Evolutionary conservation across 805 yeast genomes (phyloP).

Genomic region (Hermanozyma aechmeae): DNA sequence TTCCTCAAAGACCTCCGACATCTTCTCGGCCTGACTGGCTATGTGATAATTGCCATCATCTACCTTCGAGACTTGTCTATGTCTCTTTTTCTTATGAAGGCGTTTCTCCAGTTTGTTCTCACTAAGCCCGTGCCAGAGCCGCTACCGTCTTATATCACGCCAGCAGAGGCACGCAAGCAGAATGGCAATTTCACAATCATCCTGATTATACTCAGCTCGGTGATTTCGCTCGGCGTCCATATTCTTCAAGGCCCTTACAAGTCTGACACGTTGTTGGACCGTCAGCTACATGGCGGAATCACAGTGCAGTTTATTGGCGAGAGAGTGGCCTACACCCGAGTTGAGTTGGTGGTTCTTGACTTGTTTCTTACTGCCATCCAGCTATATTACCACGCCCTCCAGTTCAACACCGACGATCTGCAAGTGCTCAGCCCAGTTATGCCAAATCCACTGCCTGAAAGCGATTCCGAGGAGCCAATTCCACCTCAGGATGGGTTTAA

Average conservation of each 20-base stretch:
- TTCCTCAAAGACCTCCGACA: slow-evolving; percentile 27
- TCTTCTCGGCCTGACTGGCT: slow-evolving; percentile 25
- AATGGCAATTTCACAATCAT: slow-evolving; percentile 18
- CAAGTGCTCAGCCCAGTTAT: slow-evolving; percentile 12
- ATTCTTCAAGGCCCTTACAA: slow-evolving; percentile 17
- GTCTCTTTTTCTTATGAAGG: slow-evolving; percentile 17
- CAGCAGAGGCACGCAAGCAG: slow-evolving; percentile 20
- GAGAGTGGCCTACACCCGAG: slow-evolving; percentile 15
- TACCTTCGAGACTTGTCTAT: slow-evolving; percentile 36
- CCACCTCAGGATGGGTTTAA: slow-evolving; percentile 27
- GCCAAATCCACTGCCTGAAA: slow-evolving; percentile 3
- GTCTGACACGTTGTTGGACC: slow-evolving; percentile 8
- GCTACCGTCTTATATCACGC: slow-evolving; percentile 3
- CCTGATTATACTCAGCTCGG: slow-evolving; percentile 15
- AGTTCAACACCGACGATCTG: slow-evolving; percentile 23
- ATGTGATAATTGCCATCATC: slow-evolving; percentile 22
- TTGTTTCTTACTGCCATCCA: slow-evolving; percentile 17
- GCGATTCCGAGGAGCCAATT: slow-evolving; percentile 9
- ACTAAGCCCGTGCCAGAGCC: slow-evolving; percentile 20
- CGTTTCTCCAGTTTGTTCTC: slow-evolving; percentile 18
- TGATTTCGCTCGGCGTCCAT: slow-evolving; percentile 17
- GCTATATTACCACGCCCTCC: slow-evolving; percentile 21
- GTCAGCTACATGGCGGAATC: slow-evolving; percentile 22
- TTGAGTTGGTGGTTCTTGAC: slow-evolving; percentile 21
- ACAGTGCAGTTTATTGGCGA: slow-evolving; percentile 33